Percentiles rank a stretch among this genome's conserved stretches.
Evolutionary conservation across 495 filamentous ascomycete species (phyloP).

Genomic region (Annulohypoxylon moriforme): DNA sequence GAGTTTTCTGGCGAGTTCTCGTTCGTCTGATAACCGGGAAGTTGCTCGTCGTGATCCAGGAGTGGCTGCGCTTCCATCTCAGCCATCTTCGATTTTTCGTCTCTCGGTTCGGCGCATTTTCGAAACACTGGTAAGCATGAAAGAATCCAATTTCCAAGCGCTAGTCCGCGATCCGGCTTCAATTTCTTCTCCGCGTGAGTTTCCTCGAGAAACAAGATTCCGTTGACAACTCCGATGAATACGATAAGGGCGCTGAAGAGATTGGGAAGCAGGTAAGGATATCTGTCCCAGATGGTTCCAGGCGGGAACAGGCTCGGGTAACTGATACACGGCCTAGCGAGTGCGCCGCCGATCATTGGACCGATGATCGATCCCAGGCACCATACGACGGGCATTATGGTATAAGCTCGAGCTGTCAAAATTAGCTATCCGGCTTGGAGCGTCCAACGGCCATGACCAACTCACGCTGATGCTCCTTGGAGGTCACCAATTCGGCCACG

Average conservation of each 20-base stretch:
- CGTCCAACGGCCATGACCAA: slow-evolving; percentile 23
- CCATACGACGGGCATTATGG: slow-evolving; percentile 98
- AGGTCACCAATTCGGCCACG: slow-evolving; percentile 89
- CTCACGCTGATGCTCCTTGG: slow-evolving; percentile 90
- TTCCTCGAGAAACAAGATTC: slow-evolving; percentile 92
- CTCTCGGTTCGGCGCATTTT: slow-evolving; percentile 44
- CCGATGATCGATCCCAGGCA: slow-evolving; percentile 92
- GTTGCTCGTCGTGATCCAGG: slow-evolving; percentile 63
- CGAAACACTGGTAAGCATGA: slow-evolving; percentile 56
- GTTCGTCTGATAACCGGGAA: slow-evolving; percentile 73
- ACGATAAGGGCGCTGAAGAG: slow-evolving; percentile 87
- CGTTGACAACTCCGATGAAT: slow-evolving; percentile 79
- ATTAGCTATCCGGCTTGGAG: slow-evolving; percentile 43
- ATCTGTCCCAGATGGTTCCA: slow-evolving; percentile 81
- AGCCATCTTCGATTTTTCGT: slow-evolving; percentile 42
- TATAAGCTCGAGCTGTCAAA: slow-evolving; percentile 79
- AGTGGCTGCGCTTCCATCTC: slow-evolving; percentile 65
- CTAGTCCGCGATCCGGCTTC: slow-evolving; percentile 78
- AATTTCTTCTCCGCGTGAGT: slow-evolving; percentile 88
- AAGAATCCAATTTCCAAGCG: slow-evolving; percentile 80
- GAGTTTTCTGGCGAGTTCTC: slow-evolving; percentile 68
- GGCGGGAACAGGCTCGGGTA: slow-evolving; percentile 81
- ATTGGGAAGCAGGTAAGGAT: slow-evolving; percentile 94
- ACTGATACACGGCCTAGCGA: slow-evolving; percentile 85
- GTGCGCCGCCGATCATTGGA: slow-evolving; percentile 86